Conservation (phyloP, 2,329 filamentous ascomycete genomes). For the Clonostachys rhizophaga region DNA sequence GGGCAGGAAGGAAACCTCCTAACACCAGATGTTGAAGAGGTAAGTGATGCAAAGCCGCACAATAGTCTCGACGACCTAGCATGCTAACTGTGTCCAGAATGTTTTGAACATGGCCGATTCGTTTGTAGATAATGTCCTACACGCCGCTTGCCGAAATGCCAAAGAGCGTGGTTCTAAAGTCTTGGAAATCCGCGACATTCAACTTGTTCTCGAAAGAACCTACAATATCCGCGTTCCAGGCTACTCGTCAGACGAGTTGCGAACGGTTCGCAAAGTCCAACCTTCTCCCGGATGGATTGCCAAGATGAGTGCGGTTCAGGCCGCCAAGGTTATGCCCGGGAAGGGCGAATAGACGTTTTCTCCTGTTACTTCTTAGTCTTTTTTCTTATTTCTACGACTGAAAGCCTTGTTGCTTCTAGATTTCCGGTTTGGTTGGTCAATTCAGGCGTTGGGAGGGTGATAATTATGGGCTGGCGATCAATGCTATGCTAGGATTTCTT, state of each 20-base stretch:
- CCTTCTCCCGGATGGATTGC: constrained; percentile 86
- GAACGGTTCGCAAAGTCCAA: constrained; percentile 90
- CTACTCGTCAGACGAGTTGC: constrained; percentile 89
- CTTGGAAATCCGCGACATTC: constrained; percentile 83
- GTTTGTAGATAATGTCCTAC: constrained; percentile 89
- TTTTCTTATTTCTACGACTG: too few species aligned
- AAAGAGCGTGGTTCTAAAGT: constrained; percentile 89
- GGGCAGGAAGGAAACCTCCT: constrained; percentile 71
- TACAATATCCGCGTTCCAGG: constrained; percentile 93
- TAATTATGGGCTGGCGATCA: too few species aligned
- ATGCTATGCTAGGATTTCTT: too few species aligned
- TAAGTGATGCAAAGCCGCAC: constrained; percentile 31
- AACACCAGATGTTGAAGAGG: constrained; percentile 93
- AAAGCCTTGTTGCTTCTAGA: too few species aligned
- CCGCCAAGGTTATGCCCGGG: constrained; percentile 74
- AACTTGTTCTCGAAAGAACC: constrained; percentile 76
- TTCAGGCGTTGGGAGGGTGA: too few species aligned
- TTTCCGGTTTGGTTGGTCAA: too few species aligned
- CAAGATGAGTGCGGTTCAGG: constrained; percentile 96
- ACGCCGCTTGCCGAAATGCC: constrained; percentile 81
- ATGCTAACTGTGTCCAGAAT: constrained; percentile 48
- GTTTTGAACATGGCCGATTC: constrained; percentile 87
- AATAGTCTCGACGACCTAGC: background rate
- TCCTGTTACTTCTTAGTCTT: too few species aligned
- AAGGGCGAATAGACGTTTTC: constrained; percentile 37